Percentiles rank a stretch among this genome's conserved stretches.
Evolutionary conservation across 345 rosid species (phyloP).

Genomic region (Eucalyptus pauciflora): DNA sequence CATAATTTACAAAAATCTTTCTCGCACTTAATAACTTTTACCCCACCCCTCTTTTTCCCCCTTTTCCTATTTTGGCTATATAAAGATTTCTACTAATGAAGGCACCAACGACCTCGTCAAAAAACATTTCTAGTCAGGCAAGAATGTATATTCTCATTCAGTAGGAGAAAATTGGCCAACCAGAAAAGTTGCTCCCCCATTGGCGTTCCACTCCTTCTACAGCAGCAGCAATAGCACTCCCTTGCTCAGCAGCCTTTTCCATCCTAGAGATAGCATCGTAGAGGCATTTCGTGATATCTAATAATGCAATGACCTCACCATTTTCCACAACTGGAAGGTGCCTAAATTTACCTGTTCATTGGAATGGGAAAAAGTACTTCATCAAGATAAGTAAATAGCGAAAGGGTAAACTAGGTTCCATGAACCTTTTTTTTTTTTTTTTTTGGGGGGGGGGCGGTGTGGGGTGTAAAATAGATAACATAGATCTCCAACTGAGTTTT

Average conservation of each 20-base stretch:
- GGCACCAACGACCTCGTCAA: not conserved
- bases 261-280: conserved; percentile 94
- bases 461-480: not conserved
- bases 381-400: not conserved
- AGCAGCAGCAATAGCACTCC: conserved; percentile 94
- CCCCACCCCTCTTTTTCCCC: not conserved
- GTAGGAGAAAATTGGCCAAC: conserved; percentile 14
- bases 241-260: conserved; percentile 99
- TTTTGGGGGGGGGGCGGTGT: not conserved
- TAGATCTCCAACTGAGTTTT: not conserved
- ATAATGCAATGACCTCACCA: conserved; percentile 93
- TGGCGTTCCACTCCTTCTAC: conserved; percentile 99
- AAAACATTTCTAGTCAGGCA: not conserved
- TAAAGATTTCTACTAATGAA: not conserved
- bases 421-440: not conserved
- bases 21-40: not conserved
- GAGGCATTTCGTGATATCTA: conserved; percentile 92
- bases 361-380: not conserved
- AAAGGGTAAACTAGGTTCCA: not conserved
- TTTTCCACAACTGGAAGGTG: conserved; percentile 99
- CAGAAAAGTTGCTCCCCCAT: conserved; percentile 67
- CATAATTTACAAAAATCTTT: not conserved
- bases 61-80: not conserved
- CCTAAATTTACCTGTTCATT: conserved; percentile 67
- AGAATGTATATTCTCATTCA: not conserved